Evolutionary conservation across 805 yeast species (phyloP).

Genomic region (Torulaspora franciscae): DNA sequence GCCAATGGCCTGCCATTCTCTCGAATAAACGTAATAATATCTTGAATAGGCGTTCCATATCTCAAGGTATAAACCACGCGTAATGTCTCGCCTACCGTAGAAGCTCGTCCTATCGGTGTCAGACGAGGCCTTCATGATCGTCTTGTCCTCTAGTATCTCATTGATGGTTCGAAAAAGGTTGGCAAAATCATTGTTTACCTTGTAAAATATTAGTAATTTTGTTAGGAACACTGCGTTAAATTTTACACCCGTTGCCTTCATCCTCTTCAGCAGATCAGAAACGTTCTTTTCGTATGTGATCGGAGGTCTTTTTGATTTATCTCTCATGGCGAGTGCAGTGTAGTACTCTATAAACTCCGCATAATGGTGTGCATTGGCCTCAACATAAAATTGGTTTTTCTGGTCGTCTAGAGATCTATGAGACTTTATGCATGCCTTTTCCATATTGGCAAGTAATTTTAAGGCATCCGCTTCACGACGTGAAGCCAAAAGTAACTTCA

Average conservation of each 20-base stretch:
- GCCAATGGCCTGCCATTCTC: slow-evolving; percentile 14
- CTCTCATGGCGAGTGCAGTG: slow-evolving; percentile 16
- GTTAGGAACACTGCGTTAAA: slow-evolving; percentile 38
- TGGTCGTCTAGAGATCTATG: slow-evolving; percentile 7
- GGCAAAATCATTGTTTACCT: slow-evolving; percentile 28
- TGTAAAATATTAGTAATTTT: slow-evolving; percentile 37
- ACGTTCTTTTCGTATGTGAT: slow-evolving; percentile 28
- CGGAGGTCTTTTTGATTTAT: slow-evolving; percentile 1
- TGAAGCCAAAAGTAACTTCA: slow-evolving; percentile 25
- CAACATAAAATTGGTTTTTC: slow-evolving; percentile 31
- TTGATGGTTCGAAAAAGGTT: slow-evolving; percentile 37
- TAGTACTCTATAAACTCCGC: slow-evolving; percentile 38
- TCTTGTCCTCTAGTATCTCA: slow-evolving; percentile 20
- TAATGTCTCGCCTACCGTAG: slow-evolving; percentile 14
- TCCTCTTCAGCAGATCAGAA: slow-evolving; percentile 29
- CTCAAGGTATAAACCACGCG: slow-evolving; percentile 28
- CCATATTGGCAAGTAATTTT: slow-evolving; percentile 34
- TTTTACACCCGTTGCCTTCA: slow-evolving; percentile 31
- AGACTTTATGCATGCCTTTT: slow-evolving; percentile 19
- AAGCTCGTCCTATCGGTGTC: slow-evolving; percentile 11
- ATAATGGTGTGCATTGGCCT: slow-evolving; percentile 41
- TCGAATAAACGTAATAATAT: slow-evolving; percentile 12
- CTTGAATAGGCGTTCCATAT: slow-evolving; percentile 33
- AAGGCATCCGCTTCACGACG: slow-evolving; percentile 32
- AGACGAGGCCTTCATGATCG: slow-evolving; percentile 11